Percentiles rank a stretch among this genome's conserved stretches.
Conservation (phyloP, 73 alveolate genomes). For the Tetrahymena borealis region DNA sequence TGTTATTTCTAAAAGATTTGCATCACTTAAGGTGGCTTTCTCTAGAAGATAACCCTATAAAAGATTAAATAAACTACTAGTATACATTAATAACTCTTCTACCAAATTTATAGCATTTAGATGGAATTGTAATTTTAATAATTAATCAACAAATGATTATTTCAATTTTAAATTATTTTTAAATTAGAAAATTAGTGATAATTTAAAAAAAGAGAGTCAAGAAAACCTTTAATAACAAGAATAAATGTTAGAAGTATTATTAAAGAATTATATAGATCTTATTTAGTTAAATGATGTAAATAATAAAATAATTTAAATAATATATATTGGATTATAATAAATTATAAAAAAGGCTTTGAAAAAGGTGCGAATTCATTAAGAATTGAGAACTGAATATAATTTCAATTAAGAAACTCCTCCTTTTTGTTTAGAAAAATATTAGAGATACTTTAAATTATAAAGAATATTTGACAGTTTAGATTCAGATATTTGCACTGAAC, state of each 20-base stretch:
- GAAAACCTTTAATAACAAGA: neutral
- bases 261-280: neutral
- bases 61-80: neutral
- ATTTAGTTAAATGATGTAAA: neutral
- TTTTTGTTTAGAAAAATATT: neutral
- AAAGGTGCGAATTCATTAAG: neutral
- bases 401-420: neutral
- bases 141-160: neutral
- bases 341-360: neutral
- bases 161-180: neutral
- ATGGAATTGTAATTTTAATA: neutral
- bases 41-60: neutral
- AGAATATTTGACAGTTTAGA: neutral
- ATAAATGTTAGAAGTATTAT: neutral
- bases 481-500: neutral
- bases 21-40: neutral
- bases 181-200: neutral
- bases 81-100: neutral
- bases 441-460: neutral
- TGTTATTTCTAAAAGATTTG: neutral
- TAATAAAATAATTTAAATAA: no score
- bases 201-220: neutral
- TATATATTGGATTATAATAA: no score
- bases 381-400: neutral
- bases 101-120: neutral